These are phyloP conservation scores for Nidula microcarpa DNA, from an alignment of 768 basidiomycete species.

Conservation along the genomic window DNA sequence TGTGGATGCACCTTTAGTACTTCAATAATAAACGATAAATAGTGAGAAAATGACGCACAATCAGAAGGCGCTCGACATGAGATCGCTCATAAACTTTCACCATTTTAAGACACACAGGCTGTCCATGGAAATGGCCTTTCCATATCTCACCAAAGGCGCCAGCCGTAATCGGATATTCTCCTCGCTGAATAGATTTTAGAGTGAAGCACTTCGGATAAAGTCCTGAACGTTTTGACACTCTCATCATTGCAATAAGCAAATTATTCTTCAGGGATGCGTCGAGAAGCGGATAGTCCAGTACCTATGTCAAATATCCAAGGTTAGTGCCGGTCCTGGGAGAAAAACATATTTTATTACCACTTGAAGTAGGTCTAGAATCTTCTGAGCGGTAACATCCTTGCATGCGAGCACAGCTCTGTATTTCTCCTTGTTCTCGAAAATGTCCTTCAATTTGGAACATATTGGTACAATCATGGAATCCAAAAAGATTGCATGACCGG, in stretches of 20 bases:
- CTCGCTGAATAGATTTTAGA: slow-evolving; percentile 1
- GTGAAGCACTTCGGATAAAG: slow-evolving; percentile 5
- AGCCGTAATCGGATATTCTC: slow-evolving; percentile 2
- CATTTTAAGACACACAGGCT: slow-evolving; percentile 4
- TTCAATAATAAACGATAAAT: slow-evolving; percentile 4
- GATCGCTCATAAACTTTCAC: neutral
- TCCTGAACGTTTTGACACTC: slow-evolving; percentile 1
- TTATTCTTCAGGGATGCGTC: neutral
- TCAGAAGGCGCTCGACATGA: too few relatives aligned
- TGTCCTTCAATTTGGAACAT: too few relatives aligned
- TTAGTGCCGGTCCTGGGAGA: too few relatives aligned
- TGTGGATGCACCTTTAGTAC: too few relatives aligned
- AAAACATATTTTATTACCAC: too few relatives aligned
- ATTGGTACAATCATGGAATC: too few relatives aligned
- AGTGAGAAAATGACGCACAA: neutral
- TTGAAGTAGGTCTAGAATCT: too few relatives aligned
- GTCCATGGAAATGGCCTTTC: slow-evolving; percentile 2
- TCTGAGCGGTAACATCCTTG: too few relatives aligned
- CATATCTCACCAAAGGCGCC: slow-evolving; percentile 8
- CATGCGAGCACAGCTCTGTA: too few relatives aligned
- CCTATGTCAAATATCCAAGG: too few relatives aligned
- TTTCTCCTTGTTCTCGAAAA: too few relatives aligned
- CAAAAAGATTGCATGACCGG: too few relatives aligned
- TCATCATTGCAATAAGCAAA: neutral
- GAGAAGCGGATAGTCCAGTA: neutral